Base-by-base conservation (phyloP, 352 stramenopile genomes). In the Hyphochytrium catenoides region DNA sequence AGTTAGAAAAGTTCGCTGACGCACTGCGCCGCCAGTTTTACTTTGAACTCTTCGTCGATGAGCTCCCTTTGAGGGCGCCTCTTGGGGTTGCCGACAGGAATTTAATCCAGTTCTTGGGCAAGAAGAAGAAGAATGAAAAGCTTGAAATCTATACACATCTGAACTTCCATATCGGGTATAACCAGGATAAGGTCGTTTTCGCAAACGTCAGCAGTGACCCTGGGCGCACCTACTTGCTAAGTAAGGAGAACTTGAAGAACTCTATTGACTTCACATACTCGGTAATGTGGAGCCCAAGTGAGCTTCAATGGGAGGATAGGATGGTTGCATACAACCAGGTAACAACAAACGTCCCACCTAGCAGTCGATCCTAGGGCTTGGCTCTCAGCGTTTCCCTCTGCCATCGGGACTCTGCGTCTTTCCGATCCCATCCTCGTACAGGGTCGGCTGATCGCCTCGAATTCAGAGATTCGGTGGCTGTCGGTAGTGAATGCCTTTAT, bases 401-500 rank as follows among this genome's bases (percentile, higher is more conserved):
- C n/a, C n/a, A n/a, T n/a, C n/a, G n/a, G n/a, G n/a, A n/a, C n/a
- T n/a, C n/a, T n/a, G n/a, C n/a, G n/a, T n/a, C n/a, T n/a, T n/a
- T n/a, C n/a, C n/a, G n/a, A n/a, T n/a, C n/a, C n/a, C n/a, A n/a
- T n/a, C n/a, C n/a, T n/a, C n/a, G n/a, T n/a, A n/a, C n/a, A n/a
- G n/a, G n/a, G n/a, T n/a, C n/a, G n/a, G n/a, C n/a, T n/a, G n/a
- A n/a, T n/a, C n/a, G n/a, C n/a, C n/a, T 43, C 12, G n/a, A n/a
- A n/a, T n/a, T 47, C 77, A 18, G 62, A 86, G 56, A 91, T 97
- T 43, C 88, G 96, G 57, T 97, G 89, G 88, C 73, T 97, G 29
- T 93, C 75, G 12, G 94, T 97, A 50, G 93, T 96, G 57, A 98
- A 97, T 51, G 93, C 81, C 41, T 93, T 95, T 44, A 84, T 97